Evolutionary conservation across 345 rosid species (phyloP), one percentile per base, ranked within the genome.

Genomic region (Triadica sebifera): DNA sequence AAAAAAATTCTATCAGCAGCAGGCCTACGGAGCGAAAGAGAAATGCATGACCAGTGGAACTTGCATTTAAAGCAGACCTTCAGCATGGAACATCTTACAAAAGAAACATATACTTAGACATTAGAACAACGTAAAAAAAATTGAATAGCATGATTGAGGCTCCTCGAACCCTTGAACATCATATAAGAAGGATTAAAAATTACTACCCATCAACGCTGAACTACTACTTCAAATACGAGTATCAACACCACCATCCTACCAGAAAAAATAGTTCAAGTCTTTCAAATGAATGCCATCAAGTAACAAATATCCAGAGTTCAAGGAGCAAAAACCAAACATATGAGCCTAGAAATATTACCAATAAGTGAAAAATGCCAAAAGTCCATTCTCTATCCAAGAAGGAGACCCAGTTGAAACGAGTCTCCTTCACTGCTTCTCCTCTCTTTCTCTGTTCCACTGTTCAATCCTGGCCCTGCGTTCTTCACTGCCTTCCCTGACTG

Each of bases 371-470:
- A 17, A 55, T 56, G 77, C 12, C 57, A 74, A 41, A 46, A 74
- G 34, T 22, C 52, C n/a, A 38, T 39, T 69, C 61, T 7, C 9
- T 13, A 49, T 6, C 38, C 58, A 61, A 63, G 5, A 12, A 22
- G 39, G 65, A 55, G 2, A n/a, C n/a, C 52, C 39, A 50, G 43
- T 8, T 45, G 37, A 62, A 62, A 16, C 71, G 50, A 47, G 72
- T 29, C 2, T 67, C 24, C 45, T 43, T 58, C 66, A 80, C 64
- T 71, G 79, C 15, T 81, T 84, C 77, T 85, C 88, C 75, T 89
- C 93, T 63, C 82, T 87, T 81, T 93, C 98, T 25, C 90, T 82
- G 75, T 93, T 93, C 97, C 98, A 93, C 71, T 91, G 93, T 84
- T 86, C 97, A 65, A 93, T 93, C 72, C 89, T 87, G 2, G 97